Base-by-base conservation (phyloP, 106 monocot genomes). In the Iris macrosiphon region DNA sequence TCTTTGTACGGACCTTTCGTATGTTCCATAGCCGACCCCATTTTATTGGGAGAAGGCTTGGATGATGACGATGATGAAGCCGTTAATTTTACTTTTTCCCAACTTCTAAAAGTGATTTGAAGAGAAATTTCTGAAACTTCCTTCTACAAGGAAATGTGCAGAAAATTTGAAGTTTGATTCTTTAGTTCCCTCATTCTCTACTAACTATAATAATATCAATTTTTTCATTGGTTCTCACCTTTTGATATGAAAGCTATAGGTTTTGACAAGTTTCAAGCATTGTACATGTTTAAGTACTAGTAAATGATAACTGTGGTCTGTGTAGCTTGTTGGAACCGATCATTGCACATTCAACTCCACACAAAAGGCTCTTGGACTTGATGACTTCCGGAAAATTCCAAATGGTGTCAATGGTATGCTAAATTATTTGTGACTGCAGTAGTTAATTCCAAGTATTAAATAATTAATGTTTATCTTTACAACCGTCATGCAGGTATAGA, bases 321-420 rank as follows among this genome's bases (percentile, higher is more conserved):
- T 78, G 57, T 72, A 98, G 96, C 74, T 98, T 83, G 90, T 98
- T 14, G 96, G 96, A 61, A 98, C 90, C 13, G 96, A 98, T 73
- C 96, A 98, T 59, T 98, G 96, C 55, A 67, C 83, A 52, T 98
- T 98, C 75, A 98, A 87, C 70, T 91, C 90, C 18, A 91, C 86
- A 48, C 90, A 98, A 41, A 98, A 98, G 73, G 72, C 80, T 59
- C 57, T 80, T 63, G 96, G 96, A 50, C 30, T 61, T 32, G 83
- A 90, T 61, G 96, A 98, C 55, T 98, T 98, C 70, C 65, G 87
- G 16, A 98, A 87, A 71, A 98, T 98, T 64, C 96, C 96, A 45
- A 98, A 98, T 73, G 96, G 96, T 54, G 90, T 98, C 50, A 98
- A 98, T 75, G 96, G 96, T 98, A 77, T 52, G 32, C 23, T 47